These are phyloP conservation scores for Nannizzia gypsea DNA, from an alignment of 2,329 filamentous ascomycete species.

Conservation along the genomic window DNA sequence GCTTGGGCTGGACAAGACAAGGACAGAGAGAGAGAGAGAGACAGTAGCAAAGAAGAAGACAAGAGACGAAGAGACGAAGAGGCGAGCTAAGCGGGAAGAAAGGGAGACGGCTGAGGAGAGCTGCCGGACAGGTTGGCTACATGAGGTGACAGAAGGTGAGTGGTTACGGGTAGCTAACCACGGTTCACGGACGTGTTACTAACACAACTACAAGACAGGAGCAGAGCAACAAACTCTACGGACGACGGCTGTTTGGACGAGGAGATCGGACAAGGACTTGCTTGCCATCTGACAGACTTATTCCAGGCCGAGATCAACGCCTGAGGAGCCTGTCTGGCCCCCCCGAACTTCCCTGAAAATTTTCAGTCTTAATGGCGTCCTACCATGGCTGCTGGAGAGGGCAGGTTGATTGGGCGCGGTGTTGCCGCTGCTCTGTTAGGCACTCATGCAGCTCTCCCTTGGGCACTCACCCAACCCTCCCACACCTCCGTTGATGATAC, in stretches of 20 bases:
- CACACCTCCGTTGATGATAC: background rate
- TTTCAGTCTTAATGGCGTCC: background rate
- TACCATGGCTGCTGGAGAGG: background rate
- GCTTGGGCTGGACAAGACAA: slow-evolving; percentile 28
- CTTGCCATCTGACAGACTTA: no score
- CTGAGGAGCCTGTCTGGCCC: background rate
- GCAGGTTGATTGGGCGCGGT: background rate
- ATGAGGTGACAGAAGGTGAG: background rate
- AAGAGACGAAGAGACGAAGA: background rate
- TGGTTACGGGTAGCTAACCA: no score
- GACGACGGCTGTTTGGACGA: no score
- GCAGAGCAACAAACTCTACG: no score
- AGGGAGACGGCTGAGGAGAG: background rate
- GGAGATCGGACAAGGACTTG: background rate
- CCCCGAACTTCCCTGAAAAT: background rate
- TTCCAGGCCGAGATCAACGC: background rate
- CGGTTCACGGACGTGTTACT: no score
- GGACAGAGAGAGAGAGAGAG: background rate
- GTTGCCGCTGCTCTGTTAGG: slow-evolving; percentile 11
- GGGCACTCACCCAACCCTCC: slow-evolving; percentile 3
- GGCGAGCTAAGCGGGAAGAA: background rate
- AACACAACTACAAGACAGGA: background rate
- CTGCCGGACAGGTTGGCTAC: background rate
- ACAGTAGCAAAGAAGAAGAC: background rate
- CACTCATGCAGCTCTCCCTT: slow-evolving; percentile 13